phyloP scores from a whole-genome alignment of 2,329 filamentous ascomycete species.

The Hypoxylon sp. region DNA sequence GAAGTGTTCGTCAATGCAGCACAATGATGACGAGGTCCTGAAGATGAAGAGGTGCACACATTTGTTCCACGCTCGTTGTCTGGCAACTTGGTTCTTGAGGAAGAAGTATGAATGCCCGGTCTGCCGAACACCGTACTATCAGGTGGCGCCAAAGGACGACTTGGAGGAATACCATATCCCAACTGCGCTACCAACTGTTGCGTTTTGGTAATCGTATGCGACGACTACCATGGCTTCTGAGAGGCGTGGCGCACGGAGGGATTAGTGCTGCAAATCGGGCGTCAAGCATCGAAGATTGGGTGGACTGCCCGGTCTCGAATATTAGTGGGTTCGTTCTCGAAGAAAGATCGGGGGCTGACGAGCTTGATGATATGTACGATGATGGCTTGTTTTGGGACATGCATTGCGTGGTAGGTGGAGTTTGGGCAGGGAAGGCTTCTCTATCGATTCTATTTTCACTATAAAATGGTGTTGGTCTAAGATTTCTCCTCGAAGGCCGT shows the following conservation, averaged over 20 bases:
- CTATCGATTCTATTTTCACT: too few relatives aligned
- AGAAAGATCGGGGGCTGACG: too few relatives aligned
- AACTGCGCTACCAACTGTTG: constrained; percentile 28
- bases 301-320: background rate
- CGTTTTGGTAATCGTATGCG: constrained; percentile 38
- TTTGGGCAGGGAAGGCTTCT: too few relatives aligned
- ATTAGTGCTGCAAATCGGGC: background rate
- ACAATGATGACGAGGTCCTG: constrained; percentile 52
- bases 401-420: too few relatives aligned
- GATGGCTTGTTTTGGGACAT: too few relatives aligned
- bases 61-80: constrained; percentile 56
- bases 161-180: constrained; percentile 19
- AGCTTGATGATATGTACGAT: too few relatives aligned
- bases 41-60: constrained; percentile 56
- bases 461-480: too few relatives aligned
- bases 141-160: constrained; percentile 24
- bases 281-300: background rate
- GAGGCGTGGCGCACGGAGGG: background rate
- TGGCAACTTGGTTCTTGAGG: constrained; percentile 56
- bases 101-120: constrained; percentile 56
- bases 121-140: constrained; percentile 55
- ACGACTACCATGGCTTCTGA: background rate
- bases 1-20: constrained; percentile 21
- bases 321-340: background rate
- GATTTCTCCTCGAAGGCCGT: too few relatives aligned